Evolutionary conservation across 768 basidiomycete genomes (phyloP).

Genomic region (Phaffia tasmanica): DNA sequence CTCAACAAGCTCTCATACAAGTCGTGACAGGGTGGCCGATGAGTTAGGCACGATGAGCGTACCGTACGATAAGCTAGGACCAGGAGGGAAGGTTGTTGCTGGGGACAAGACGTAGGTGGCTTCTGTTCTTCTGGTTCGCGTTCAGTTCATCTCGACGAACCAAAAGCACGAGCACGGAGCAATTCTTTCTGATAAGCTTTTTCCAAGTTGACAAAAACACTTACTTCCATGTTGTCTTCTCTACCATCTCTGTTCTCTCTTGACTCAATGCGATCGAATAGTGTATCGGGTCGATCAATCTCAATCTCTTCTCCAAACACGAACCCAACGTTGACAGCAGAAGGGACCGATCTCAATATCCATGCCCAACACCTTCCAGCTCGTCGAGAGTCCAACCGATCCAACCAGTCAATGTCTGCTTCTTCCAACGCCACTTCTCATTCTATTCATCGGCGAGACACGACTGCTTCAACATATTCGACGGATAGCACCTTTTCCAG

Average conservation of each 20-base stretch:
- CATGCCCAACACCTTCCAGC: constrained; percentile 15
- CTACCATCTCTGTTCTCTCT: not conserved
- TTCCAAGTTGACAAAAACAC: no score
- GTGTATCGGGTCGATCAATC: constrained; percentile 39
- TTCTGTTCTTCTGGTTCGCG: not conserved
- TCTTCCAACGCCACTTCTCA: constrained; percentile 10
- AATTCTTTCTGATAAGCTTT: no score
- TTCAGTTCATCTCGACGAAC: not conserved
- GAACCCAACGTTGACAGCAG: constrained; percentile 61
- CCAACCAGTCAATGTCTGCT: constrained; percentile 18
- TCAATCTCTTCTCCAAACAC: constrained; percentile 60
- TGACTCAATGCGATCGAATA: no score
- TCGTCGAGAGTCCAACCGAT: constrained; percentile 12
- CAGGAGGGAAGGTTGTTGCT: constrained; percentile 2
- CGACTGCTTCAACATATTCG: constrained; percentile 4
- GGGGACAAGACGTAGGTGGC: constrained; percentile 12
- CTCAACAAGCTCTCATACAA: not conserved
- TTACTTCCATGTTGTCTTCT: not conserved
- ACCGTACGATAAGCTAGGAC: constrained; percentile 17
- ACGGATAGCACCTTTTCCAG: not conserved
- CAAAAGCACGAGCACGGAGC: not conserved
- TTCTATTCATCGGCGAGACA: not conserved
- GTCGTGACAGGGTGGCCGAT: constrained; percentile 11
- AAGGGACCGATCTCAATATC: constrained; percentile 40
- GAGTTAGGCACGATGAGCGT: constrained; percentile 26